These are phyloP conservation scores for Ephemerocybe angulata DNA, from an alignment of 768 basidiomycete species.

Conservation along the genomic window DNA sequence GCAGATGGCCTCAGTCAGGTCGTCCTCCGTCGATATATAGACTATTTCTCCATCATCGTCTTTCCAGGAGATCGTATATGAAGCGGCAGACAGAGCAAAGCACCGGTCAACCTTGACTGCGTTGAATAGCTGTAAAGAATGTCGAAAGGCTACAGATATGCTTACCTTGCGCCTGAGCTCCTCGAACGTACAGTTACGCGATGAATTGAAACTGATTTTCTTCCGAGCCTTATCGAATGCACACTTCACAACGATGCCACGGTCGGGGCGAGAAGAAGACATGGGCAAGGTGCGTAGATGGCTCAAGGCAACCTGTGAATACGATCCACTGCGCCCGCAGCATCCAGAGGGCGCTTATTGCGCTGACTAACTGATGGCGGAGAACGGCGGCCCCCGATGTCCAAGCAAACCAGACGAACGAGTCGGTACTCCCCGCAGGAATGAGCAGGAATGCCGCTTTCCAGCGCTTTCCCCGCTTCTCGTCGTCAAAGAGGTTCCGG, in stretches of 20 bases:
- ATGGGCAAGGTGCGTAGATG: background rate
- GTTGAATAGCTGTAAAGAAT: slow-evolving; percentile 9
- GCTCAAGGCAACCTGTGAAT: background rate
- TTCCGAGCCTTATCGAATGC: slow-evolving; percentile 71
- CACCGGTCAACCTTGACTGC: slow-evolving; percentile 72
- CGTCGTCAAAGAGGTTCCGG: too few species aligned
- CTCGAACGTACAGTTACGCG: slow-evolving; percentile 75
- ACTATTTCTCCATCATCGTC: slow-evolving; percentile 86
- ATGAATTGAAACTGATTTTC: slow-evolving; percentile 75
- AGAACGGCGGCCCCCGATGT: too few species aligned
- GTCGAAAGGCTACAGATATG: background rate
- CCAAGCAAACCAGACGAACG: too few species aligned
- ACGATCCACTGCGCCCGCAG: background rate
- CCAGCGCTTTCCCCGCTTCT: too few species aligned
- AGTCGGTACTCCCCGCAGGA: too few species aligned
- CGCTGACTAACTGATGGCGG: too few species aligned
- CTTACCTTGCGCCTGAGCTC: slow-evolving; percentile 70
- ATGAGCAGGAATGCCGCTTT: too few species aligned
- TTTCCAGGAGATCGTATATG: slow-evolving; percentile 76
- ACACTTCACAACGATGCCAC: slow-evolving; percentile 80
- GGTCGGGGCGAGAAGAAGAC: slow-evolving; percentile 47
- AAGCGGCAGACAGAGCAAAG: slow-evolving; percentile 67
- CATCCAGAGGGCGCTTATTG: background rate
- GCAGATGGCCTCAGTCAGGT: slow-evolving; percentile 81
- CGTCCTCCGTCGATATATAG: slow-evolving; percentile 65